Evolutionary conservation across 2,329 filamentous ascomycete species (phyloP), one percentile per base, ranked within the genome.

Genomic region (Fusarium udum): DNA sequence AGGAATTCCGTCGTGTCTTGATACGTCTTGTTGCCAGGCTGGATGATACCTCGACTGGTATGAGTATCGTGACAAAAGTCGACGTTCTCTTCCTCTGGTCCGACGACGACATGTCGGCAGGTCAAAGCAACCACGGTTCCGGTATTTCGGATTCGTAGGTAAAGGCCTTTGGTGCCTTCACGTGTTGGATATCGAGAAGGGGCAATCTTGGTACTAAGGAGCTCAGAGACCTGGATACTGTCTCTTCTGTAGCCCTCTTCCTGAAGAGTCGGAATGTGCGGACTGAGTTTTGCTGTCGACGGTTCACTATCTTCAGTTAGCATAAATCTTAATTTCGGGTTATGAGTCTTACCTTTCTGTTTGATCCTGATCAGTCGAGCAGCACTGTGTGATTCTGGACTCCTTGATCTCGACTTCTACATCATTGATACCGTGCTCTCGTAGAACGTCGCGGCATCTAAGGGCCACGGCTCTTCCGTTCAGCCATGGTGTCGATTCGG

Each of bases 251-350:
- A 37, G 3, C 9, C 16, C 7, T 52, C 49, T 26, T 36, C 49
- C 9, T 13, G 1, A 16, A 22, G 18, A 6, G 3, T 26, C 18
- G 31, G 18, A 22, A 37, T 52, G 2, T 16, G 3, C 9, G 18
- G 31, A 4, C 3, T 20, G 11, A 36, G 31, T 22, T 52, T 52
- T 2, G 32, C 7, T 20, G 32, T 12, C 14, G 49, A 9, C 1
- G 9, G n/a, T 20, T 52, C 6, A 24, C 49, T 36, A 6, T 24
- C 13, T 20, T 36, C 4, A 2, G 13, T 52, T 20, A 52, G n/a
- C n/a, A 36, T 14, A 2, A 6, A 8, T 7, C 0, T 26, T 1
- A 26, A 7, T 14, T 6, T 15, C 2, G 4, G n/a, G 12, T 20
- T 15, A 12, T 6, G 4, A 7, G 3, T 20, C 32, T 36, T 26